Conservation (phyloP, 495 filamentous ascomycete species). For the Aspergillus leporis region DNA sequence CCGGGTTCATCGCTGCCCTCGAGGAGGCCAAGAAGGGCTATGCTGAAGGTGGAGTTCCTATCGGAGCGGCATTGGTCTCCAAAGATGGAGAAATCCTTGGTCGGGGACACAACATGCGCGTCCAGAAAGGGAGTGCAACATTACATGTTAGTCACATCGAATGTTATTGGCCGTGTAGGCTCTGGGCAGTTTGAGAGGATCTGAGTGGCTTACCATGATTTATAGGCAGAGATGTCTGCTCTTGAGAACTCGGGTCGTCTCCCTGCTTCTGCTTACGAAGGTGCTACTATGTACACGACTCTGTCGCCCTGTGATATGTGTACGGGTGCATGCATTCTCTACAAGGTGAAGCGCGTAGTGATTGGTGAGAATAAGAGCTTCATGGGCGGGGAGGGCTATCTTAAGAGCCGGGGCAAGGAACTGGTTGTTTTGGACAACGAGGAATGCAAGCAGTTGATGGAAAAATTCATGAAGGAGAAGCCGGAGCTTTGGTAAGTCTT, state of each 20-base stretch:
- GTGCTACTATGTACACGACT: constrained; percentile 84
- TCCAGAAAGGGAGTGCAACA: constrained; percentile 74
- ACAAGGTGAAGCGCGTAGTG: constrained; percentile 77
- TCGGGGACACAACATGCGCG: constrained; percentile 79
- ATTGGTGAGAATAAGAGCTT: constrained; percentile 85
- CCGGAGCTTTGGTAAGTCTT: constrained; percentile 70
- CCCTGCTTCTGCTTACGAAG: constrained; percentile 67
- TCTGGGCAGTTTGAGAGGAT: not conserved
- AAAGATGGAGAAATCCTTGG: constrained; percentile 72
- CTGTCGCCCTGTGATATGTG: constrained; percentile 90
- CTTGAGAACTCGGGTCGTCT: constrained; percentile 78
- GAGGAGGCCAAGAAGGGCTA: constrained; percentile 70
- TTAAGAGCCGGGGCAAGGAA: constrained; percentile 70
- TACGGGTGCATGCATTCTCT: constrained; percentile 79
- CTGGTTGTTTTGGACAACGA: constrained; percentile 69
- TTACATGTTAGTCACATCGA: constrained; percentile 61
- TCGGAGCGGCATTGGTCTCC: constrained; percentile 73
- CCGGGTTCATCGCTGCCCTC: constrained; percentile 62
- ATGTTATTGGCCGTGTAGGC: not conserved
- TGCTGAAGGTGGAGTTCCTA: constrained; percentile 79
- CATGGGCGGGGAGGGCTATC: constrained; percentile 72
- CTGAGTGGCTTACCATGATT: not conserved
- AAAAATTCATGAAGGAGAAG: constrained; percentile 71
- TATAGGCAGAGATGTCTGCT: constrained; percentile 76
- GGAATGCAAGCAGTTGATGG: constrained; percentile 74